A percentile compares a stretch with the other conserved stretches of the same genome.
Evolutionary conservation across 1,139 yeast genomes (phyloP).

Genomic region (Yamadazyma conglobata): DNA sequence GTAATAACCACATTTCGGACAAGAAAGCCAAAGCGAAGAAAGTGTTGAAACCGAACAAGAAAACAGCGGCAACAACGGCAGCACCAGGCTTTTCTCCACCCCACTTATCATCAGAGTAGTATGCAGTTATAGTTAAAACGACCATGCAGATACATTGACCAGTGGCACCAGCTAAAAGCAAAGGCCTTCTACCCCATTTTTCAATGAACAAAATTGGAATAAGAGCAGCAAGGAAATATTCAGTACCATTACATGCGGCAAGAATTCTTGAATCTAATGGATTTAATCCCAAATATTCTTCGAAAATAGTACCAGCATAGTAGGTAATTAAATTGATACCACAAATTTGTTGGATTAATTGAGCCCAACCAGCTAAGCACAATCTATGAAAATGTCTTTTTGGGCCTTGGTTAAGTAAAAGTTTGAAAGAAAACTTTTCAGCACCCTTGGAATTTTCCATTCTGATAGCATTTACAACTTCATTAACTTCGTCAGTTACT

Average conservation of each 20-base stretch:
- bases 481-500: slow-evolving; percentile 28
- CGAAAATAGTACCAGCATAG: slow-evolving; percentile 47
- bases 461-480: slow-evolving; percentile 27
- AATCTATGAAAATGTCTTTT: slow-evolving; percentile 47
- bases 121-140: slow-evolving; percentile 26
- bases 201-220: slow-evolving; percentile 47
- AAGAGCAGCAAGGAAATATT: slow-evolving; percentile 40
- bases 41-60: slow-evolving; percentile 35
- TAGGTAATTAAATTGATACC: slow-evolving; percentile 38
- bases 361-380: slow-evolving; percentile 45
- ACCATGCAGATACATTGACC: slow-evolving; percentile 42
- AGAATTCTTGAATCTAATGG: slow-evolving; percentile 34
- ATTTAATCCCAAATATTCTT: slow-evolving; percentile 37
- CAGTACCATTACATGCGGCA: slow-evolving; percentile 37
- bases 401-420: slow-evolving; percentile 35
- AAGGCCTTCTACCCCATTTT: slow-evolving; percentile 49
- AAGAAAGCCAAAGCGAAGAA: slow-evolving; percentile 32
- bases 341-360: slow-evolving; percentile 42
- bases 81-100: slow-evolving; percentile 21
- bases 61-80: slow-evolving; percentile 33
- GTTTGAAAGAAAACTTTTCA: slow-evolving; percentile 19
- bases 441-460: slow-evolving; percentile 24
- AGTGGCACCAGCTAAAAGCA: slow-evolving; percentile 50
- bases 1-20: slow-evolving; percentile 37
- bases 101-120: slow-evolving; percentile 22